A percentile compares a stretch with the other conserved stretches of the same genome.
Conservation (phyloP, 352 stramenopile species). For the Discostella stelligera region DNA sequence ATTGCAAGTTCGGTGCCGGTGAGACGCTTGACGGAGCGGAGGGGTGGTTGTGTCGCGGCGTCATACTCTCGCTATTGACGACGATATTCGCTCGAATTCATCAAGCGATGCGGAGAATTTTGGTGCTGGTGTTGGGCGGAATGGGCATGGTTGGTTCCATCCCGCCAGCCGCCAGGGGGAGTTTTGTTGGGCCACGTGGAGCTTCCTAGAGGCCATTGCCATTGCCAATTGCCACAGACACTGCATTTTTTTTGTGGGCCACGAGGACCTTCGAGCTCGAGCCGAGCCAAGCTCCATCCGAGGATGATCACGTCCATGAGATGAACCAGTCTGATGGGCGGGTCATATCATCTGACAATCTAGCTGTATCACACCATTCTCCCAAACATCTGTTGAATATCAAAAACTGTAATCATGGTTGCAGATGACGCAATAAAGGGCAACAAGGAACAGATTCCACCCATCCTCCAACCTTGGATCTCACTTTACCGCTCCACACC, state of each 20-base stretch:
- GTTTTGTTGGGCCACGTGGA: too few species aligned
- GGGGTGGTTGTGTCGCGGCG: slow-evolving; percentile 19
- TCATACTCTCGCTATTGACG: neutral
- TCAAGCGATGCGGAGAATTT: slow-evolving; percentile 22
- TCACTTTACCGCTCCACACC: slow-evolving; percentile 43
- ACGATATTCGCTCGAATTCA: neutral
- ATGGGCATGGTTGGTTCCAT: too few species aligned
- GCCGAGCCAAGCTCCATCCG: too few species aligned
- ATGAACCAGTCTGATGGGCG: too few species aligned
- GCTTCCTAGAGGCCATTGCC: too few species aligned
- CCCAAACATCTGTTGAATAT: neutral
- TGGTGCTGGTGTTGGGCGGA: slow-evolving; percentile 33
- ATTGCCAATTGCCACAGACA: too few species aligned
- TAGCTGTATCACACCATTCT: neutral
- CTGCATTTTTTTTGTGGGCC: too few species aligned
- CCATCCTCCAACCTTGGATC: slow-evolving; percentile 34
- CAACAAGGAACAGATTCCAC: slow-evolving; percentile 7
- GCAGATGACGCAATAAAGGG: neutral
- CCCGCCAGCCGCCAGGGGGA: too few species aligned
- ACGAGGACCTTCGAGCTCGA: too few species aligned
- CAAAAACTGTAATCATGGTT: neutral
- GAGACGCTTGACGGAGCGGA: slow-evolving; percentile 45
- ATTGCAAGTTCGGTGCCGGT: slow-evolving; percentile 67
- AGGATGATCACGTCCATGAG: too few species aligned
- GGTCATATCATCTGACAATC: neutral